These are phyloP conservation scores for Penicillium cataractarum DNA, from an alignment of 495 filamentous ascomycete genomes.

Conservation along the genomic window DNA sequence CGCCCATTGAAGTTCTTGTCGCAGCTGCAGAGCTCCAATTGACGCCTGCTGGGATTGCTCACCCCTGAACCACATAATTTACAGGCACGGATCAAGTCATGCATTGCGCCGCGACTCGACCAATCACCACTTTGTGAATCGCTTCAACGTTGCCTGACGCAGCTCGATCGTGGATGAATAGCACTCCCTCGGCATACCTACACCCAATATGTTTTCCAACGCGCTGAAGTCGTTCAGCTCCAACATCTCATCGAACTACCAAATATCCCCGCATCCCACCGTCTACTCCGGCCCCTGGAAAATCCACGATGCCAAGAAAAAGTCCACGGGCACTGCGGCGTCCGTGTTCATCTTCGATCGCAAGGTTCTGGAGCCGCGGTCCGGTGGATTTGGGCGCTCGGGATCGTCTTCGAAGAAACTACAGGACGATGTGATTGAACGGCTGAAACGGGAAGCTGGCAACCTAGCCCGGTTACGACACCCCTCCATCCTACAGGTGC, in stretches of 20 bases:
- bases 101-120: constrained; percentile 6
- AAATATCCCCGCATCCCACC: constrained; percentile 67
- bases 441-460: constrained; percentile 87
- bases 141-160: constrained; percentile 7
- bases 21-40: constrained; percentile 1
- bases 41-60: no score
- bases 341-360: constrained; percentile 95
- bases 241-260: constrained; percentile 90
- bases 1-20: background rate
- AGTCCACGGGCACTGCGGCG: constrained; percentile 80
- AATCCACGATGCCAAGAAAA: constrained; percentile 96
- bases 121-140: constrained; percentile 20
- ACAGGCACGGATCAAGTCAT: constrained; percentile 8
- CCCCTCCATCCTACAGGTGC: constrained; percentile 87
- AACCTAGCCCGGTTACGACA: constrained; percentile 85
- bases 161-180: background rate
- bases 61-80: background rate
- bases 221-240: constrained; percentile 90
- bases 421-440: constrained; percentile 86
- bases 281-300: constrained; percentile 90
- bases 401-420: constrained; percentile 72
- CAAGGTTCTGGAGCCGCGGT: constrained; percentile 76
- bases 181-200: background rate
- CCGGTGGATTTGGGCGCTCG: constrained; percentile 60
- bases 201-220: constrained; percentile 79